Evolutionary conservation across 1,139 yeast genomes (phyloP).

Genomic region (Zygoascus hellenicus): DNA sequence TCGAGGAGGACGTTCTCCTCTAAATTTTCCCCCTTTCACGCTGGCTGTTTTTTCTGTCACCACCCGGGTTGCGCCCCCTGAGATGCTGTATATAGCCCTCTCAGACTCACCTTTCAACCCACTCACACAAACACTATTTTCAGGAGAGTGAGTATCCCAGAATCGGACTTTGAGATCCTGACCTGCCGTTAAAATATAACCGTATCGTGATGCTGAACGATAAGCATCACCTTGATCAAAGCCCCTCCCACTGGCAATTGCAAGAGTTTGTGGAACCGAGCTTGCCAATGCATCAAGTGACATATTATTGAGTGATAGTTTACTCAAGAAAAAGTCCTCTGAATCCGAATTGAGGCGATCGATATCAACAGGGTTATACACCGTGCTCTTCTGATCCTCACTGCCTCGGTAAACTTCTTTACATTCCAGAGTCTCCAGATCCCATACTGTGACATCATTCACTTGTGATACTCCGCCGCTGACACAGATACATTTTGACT

Average conservation of each 20-base stretch:
- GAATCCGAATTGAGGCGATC: constrained; percentile 1
- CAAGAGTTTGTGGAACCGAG: constrained; percentile 16
- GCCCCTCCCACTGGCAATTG: constrained; percentile 28
- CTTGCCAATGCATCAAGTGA: neutral
- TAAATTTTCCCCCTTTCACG: constrained; percentile 17
- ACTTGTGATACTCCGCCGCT: constrained; percentile 58
- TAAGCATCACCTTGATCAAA: constrained; percentile 15
- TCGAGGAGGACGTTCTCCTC: constrained; percentile 27
- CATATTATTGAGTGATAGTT: neutral
- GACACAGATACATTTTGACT: constrained; percentile 45
- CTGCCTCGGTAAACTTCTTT: constrained; percentile 41
- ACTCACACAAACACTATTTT: constrained; percentile 38
- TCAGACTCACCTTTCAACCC: constrained; percentile 28
- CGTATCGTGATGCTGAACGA: constrained; percentile 15
- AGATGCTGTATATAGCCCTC: constrained; percentile 32
- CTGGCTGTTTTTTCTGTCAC: constrained; percentile 20
- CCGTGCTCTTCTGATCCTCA: constrained; percentile 11
- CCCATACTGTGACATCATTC: constrained; percentile 69
- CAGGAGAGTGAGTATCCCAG: constrained; percentile 45
- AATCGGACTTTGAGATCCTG: constrained; percentile 38
- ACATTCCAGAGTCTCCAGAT: constrained; percentile 60
- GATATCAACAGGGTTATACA: constrained; percentile 12
- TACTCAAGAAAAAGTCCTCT: constrained; percentile 1
- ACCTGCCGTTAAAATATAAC: constrained; percentile 36
- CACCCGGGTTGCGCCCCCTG: constrained; percentile 33